phyloP scores from a whole-genome alignment of 31 red algal genomes.

The Odonthalia washingtoniensis region DNA sequence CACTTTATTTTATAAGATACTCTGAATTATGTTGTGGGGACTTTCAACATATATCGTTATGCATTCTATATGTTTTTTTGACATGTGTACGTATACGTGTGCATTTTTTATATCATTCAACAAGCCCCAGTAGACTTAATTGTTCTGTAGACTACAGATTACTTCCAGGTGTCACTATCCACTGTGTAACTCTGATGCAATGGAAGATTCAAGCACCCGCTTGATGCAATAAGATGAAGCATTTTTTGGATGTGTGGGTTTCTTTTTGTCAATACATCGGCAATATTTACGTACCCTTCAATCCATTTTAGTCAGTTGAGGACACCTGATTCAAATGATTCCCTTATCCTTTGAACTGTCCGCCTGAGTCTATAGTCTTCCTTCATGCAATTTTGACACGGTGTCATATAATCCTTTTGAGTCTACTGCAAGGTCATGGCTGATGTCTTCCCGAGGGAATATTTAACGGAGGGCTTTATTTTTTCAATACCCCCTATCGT shows the following conservation, averaged over 20 bases:
- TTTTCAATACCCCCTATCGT: neutral
- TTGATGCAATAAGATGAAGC: too few relatives aligned
- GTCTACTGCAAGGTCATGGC: neutral
- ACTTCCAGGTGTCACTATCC: too few relatives aligned
- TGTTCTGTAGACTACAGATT: too few relatives aligned
- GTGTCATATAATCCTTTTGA: neutral
- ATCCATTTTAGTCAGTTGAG: neutral
- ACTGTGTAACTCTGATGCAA: too few relatives aligned
- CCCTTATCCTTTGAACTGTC: slow-evolving; percentile 6
- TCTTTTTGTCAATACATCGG: neutral
- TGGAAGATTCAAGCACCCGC: too few relatives aligned
- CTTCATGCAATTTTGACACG: neutral
- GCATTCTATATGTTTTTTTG: too few relatives aligned
- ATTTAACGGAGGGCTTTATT: neutral
- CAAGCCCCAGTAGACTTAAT: too few relatives aligned
- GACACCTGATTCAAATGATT: neutral
- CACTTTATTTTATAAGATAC: too few relatives aligned
- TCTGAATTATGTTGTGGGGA: too few relatives aligned
- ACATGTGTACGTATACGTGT: too few relatives aligned
- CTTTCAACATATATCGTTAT: too few relatives aligned
- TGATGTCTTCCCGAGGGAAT: neutral
- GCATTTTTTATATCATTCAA: too few relatives aligned
- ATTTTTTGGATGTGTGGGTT: neutral
- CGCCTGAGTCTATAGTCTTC: neutral
- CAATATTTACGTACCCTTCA: neutral